phyloP scores from a whole-genome alignment of 441 rosid genomes.

The Populus trichocarpa region DNA sequence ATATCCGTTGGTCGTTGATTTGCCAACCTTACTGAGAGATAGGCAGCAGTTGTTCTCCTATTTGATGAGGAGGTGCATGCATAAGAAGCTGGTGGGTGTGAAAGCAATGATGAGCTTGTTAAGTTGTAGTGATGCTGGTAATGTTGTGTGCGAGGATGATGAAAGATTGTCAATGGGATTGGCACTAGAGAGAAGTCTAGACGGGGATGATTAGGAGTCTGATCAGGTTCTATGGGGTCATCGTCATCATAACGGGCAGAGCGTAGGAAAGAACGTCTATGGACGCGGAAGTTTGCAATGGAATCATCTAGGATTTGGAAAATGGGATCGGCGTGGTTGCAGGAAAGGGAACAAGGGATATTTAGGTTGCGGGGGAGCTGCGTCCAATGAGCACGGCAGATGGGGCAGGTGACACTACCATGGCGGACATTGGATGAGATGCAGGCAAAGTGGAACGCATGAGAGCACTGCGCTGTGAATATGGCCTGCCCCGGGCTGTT shows the following conservation, averaged over 20 bases:
- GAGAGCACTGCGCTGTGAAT: conserved; percentile 87
- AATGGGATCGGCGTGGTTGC: conserved; percentile 59
- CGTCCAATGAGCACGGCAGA: conserved; percentile 91
- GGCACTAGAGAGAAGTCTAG: conserved; percentile 51
- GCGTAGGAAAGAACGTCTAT: conserved; percentile 64
- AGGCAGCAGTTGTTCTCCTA: conserved; percentile 35
- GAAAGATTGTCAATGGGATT: conserved; percentile 34
- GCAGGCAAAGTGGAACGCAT: conserved; percentile 76
- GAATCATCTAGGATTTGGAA: conserved; percentile 70
- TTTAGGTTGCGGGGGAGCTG: conserved; percentile 73
- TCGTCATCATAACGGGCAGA: conserved; percentile 85
- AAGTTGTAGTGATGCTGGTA: conserved; percentile 27
- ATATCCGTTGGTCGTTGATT: conserved; percentile 59
- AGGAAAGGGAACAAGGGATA: conserved; percentile 41
- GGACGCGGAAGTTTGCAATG: conserved; percentile 72
- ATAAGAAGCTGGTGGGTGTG: conserved; percentile 29
- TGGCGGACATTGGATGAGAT: conserved; percentile 84
- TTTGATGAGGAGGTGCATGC: conserved; percentile 25
- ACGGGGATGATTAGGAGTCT: conserved; percentile 39
- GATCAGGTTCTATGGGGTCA: conserved; percentile 65
- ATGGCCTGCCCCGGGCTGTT: conserved; percentile 61
- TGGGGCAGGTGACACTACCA: conserved; percentile 80
- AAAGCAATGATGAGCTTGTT: conserved; percentile 28
- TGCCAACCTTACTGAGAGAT: conserved; percentile 58
- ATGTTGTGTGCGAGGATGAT: conserved; percentile 25